Percentiles rank a stretch among this genome's conserved stretches.
Conservation (phyloP, 805 yeast genomes). For the Candida sphagnicola region DNA sequence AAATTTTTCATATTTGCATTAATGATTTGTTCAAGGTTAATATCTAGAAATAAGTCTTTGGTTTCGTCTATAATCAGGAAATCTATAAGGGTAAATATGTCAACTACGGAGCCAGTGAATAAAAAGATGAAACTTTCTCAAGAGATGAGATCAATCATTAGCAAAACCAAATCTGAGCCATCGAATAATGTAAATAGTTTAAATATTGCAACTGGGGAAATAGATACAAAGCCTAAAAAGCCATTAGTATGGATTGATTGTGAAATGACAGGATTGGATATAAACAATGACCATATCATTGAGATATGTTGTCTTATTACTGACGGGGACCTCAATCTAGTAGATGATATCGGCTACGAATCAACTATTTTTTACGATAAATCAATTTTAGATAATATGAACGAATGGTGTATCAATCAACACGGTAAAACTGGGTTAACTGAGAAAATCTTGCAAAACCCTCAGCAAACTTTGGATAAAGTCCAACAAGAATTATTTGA, state of each 20-base stretch:
- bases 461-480: slow-evolving; percentile 45
- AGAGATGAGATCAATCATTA: neutral
- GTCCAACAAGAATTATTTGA: slow-evolving; percentile 65
- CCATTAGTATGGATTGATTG: slow-evolving; percentile 93
- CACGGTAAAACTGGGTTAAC: slow-evolving; percentile 79
- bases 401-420: slow-evolving; percentile 81
- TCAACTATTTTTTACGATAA: slow-evolving; percentile 71
- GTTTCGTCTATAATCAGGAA: neutral
- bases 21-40: neutral
- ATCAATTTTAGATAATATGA: slow-evolving; percentile 64
- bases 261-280: slow-evolving; percentile 95
- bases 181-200: too few relatives aligned
- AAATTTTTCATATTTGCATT: neutral
- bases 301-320: slow-evolving; percentile 92
- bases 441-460: slow-evolving; percentile 56
- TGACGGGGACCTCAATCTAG: slow-evolving; percentile 68
- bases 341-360: slow-evolving; percentile 74
- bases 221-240: slow-evolving; percentile 11
- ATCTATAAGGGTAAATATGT: neutral
- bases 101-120: neutral
- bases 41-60: neutral
- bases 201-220: too few relatives aligned
- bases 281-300: slow-evolving; percentile 74
- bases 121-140: neutral
- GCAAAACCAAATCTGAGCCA: neutral